Percentiles rank a stretch among this genome's conserved stretches.
Conservation (phyloP, 2,329 filamentous ascomycete genomes). For the Phaeosphaeriaceae sp. region DNA sequence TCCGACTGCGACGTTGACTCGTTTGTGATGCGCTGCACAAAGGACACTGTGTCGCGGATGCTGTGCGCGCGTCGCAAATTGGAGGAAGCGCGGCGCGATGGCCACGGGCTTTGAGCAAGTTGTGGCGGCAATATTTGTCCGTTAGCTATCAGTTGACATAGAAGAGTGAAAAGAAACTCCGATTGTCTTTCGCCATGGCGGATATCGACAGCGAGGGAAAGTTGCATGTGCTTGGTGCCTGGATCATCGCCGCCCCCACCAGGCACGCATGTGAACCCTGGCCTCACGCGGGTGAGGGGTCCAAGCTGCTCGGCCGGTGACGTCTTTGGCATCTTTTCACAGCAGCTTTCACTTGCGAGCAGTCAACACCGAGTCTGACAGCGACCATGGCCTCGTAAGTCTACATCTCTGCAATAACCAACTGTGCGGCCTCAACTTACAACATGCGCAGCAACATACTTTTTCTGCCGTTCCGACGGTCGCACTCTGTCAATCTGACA, state of each 20-base stretch:
- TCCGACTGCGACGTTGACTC: conserved; percentile 1
- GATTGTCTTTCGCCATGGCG: background rate
- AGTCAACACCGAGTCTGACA: conserved; percentile 22
- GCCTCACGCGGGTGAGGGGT: conserved; percentile 9
- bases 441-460: conserved; percentile 66
- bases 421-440: background rate
- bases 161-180: background rate
- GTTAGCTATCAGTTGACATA: background rate
- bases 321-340: conserved; percentile 34
- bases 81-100: background rate
- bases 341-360: conserved; percentile 12
- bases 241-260: conserved; percentile 2
- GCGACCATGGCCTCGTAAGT: conserved; percentile 38
- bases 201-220: background rate
- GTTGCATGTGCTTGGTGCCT: background rate
- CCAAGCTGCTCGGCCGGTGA: conserved; percentile 23
- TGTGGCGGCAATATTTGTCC: conserved; percentile 5
- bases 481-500: conserved; percentile 78
- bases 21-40: conserved; percentile 1
- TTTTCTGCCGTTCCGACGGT: conserved; percentile 86
- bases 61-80: background rate
- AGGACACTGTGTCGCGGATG: background rate
- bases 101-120: conserved; percentile 4
- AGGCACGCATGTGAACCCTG: background rate
- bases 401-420: background rate